Percentiles rank a stretch among this genome's conserved stretches.
phyloP scores from a whole-genome alignment of 345 rosid genomes.

The Ceriops decandra region DNA sequence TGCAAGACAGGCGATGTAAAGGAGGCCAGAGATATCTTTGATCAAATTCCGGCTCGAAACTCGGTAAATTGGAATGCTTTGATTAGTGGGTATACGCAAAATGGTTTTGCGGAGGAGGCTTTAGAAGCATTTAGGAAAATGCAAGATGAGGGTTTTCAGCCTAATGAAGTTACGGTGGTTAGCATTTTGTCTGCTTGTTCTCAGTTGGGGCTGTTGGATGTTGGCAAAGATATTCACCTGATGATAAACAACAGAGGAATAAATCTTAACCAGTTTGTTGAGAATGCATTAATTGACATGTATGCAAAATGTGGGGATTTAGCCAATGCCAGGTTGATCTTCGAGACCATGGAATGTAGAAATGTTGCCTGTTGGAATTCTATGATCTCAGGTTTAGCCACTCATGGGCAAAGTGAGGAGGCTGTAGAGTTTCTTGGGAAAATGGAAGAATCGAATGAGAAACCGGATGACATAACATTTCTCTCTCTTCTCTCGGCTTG shows the following conservation, averaged over 20 bases:
- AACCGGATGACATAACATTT: constrained; percentile 59
- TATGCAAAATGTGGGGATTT: constrained; percentile 78
- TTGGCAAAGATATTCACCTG: constrained; percentile 58
- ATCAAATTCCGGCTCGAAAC: constrained; percentile 42
- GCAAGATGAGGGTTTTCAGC: constrained; percentile 53
- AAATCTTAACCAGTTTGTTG: constrained; percentile 49
- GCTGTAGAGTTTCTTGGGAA: constrained; percentile 55
- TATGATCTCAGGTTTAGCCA: constrained; percentile 62
- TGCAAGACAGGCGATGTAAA: constrained; percentile 49
- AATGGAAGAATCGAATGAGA: constrained; percentile 48
- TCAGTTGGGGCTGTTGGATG: constrained; percentile 51
- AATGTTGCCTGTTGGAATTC: constrained; percentile 68
- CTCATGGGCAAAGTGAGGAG: constrained; percentile 51
- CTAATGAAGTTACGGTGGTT: constrained; percentile 58
- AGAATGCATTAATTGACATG: constrained; percentile 57
- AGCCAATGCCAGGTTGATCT: constrained; percentile 45
- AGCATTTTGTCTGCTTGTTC: constrained; percentile 76
- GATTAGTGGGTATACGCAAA: constrained; percentile 64
- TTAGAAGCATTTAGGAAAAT: constrained; percentile 47
- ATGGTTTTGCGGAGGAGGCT: constrained; percentile 53
- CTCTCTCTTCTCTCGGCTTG: constrained; percentile 60
- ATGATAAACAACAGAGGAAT: constrained; percentile 36
- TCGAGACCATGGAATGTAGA: constrained; percentile 43
- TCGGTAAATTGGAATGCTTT: constrained; percentile 69
- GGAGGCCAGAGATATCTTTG: constrained; percentile 51